These are phyloP conservation scores for Aspergillus nomiae DNA, from an alignment of 2,329 filamentous ascomycete genomes.

Conservation along the genomic window DNA sequence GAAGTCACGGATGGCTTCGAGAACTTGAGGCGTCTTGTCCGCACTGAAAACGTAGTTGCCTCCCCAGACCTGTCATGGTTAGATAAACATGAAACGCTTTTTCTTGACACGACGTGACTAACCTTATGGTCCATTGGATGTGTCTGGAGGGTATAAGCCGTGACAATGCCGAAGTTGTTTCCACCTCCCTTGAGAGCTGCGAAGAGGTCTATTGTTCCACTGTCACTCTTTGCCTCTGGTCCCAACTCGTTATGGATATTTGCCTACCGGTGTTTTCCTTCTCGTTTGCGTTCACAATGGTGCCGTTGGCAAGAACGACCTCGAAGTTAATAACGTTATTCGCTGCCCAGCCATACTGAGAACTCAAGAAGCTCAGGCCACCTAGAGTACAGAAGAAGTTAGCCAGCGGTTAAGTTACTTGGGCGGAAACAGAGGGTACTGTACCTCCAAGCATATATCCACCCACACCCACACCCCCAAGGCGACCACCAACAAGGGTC, in stretches of 20 bases:
- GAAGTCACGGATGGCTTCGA: slow-evolving; percentile 38
- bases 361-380: slow-evolving; percentile 52
- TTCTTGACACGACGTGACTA: not conserved
- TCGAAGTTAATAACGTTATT: slow-evolving; percentile 52
- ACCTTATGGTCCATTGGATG: slow-evolving; percentile 33
- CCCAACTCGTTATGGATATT: not conserved
- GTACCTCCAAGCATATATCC: slow-evolving; percentile 50
- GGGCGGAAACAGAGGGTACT: slow-evolving; percentile 2
- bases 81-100: not conserved
- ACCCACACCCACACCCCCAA: slow-evolving; percentile 52
- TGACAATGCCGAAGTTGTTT: slow-evolving; percentile 50
- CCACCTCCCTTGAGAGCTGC: slow-evolving; percentile 46
- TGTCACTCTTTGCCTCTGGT: too few species aligned
- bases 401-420: not conserved
- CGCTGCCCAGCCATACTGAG: slow-evolving; percentile 53
- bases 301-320: slow-evolving; percentile 51
- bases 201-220: slow-evolving; percentile 38
- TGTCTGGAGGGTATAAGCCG: slow-evolving; percentile 38
- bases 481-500: slow-evolving; percentile 47
- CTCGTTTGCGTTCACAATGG: slow-evolving; percentile 44
- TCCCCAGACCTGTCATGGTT: slow-evolving; percentile 45
- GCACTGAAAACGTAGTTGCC: slow-evolving; percentile 47
- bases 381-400: slow-evolving; percentile 17
- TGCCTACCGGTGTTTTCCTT: slow-evolving; percentile 34
- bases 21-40: slow-evolving; percentile 38